Percentiles rank a stretch among this genome's conserved stretches.
Conservation (phyloP, 768 basidiomycete genomes). For the Auriscalpium orientale region DNA sequence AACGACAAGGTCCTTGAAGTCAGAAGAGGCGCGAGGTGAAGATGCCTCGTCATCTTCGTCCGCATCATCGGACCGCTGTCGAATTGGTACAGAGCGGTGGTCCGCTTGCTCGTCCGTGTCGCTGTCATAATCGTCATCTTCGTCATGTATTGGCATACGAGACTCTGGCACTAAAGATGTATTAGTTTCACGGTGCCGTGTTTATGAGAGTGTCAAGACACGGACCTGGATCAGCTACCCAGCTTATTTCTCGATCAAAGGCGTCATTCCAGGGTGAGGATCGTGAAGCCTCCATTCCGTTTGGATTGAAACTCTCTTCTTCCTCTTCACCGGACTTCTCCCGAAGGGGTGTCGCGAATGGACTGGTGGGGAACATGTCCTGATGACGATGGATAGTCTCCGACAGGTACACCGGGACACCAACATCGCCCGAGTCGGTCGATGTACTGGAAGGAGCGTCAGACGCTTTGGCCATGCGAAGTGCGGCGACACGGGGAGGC, state of each 20-base stretch:
- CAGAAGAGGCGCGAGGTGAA: slow-evolving; percentile 49
- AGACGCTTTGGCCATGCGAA: slow-evolving; percentile 41
- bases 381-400: slow-evolving; percentile 42
- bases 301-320: slow-evolving; percentile 58
- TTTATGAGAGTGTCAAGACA: slow-evolving; percentile 2
- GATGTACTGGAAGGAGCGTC: slow-evolving; percentile 44
- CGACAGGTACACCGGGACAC: slow-evolving; percentile 44
- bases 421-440: slow-evolving; percentile 36
- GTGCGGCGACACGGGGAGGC: slow-evolving; percentile 25
- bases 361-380: slow-evolving; percentile 59
- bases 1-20: slow-evolving; percentile 54
- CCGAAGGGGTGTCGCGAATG: slow-evolving; percentile 63
- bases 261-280: slow-evolving; percentile 18
- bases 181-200: background rate
- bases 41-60: slow-evolving; percentile 39
- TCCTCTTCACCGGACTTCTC: slow-evolving; percentile 56
- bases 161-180: slow-evolving; percentile 44
- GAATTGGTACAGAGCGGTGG: slow-evolving; percentile 11
- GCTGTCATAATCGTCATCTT: slow-evolving; percentile 47
- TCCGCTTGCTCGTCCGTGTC: slow-evolving; percentile 31
- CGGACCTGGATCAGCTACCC: slow-evolving; percentile 70
- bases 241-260: slow-evolving; percentile 53
- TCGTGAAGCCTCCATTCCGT: slow-evolving; percentile 18
- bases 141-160: slow-evolving; percentile 54
- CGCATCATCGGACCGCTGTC: slow-evolving; percentile 25